phyloP scores from a whole-genome alignment of 768 basidiomycete species.

The Wakefieldia striispora region DNA sequence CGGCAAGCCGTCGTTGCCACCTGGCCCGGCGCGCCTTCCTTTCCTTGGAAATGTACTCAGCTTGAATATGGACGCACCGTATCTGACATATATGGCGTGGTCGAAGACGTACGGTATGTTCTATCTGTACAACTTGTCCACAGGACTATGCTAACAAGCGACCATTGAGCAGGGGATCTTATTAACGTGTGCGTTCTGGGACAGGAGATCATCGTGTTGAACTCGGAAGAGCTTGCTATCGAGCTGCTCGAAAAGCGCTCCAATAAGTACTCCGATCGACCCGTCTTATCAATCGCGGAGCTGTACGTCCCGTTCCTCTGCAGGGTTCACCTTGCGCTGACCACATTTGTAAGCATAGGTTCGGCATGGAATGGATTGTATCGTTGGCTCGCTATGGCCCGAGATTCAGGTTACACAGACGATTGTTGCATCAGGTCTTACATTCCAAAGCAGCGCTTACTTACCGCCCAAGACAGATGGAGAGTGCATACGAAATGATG shows the following conservation, averaged over 20 bases:
- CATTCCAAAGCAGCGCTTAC: conserved; percentile 5
- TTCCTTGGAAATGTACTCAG: conserved; percentile 16
- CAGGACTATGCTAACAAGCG: no score
- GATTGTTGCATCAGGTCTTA: conserved; percentile 19
- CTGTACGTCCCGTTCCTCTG: conserved; percentile 3
- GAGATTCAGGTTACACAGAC: conserved; percentile 21
- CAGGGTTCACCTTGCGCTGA: not conserved
- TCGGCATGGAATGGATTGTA: conserved; percentile 18
- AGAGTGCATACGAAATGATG: conserved; percentile 11
- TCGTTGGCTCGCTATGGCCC: conserved; percentile 20
- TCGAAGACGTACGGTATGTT: conserved; percentile 17
- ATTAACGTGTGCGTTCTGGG: conserved; percentile 36
- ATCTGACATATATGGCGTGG: conserved; percentile 20
- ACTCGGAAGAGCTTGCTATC: conserved; percentile 42
- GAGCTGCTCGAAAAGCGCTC: conserved; percentile 54
- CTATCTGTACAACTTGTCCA: not conserved
- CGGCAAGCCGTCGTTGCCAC: conserved; percentile 8
- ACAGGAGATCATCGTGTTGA: conserved; percentile 49
- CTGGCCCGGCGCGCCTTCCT: conserved; percentile 15
- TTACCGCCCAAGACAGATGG: conserved; percentile 16
- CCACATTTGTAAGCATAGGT: no score
- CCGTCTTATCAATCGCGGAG: not conserved
- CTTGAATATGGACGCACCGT: conserved; percentile 4
- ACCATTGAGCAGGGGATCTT: conserved; percentile 13
- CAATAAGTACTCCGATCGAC: conserved; percentile 43